Evolutionary conservation across 805 yeast genomes (phyloP), one percentile per base, ranked within the genome.

Genomic region (Ogataea nitratoaversa): DNA sequence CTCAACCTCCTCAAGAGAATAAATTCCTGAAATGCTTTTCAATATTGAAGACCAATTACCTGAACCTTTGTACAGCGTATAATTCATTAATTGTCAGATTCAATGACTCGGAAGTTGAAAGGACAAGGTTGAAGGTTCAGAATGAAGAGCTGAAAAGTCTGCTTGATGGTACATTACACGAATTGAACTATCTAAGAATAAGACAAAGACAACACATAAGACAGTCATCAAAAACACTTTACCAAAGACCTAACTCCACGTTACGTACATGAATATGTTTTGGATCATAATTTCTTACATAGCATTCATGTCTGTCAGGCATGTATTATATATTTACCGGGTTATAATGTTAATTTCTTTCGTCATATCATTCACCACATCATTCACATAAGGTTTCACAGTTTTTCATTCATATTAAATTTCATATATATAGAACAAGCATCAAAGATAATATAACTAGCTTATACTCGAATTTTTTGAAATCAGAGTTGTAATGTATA

Each of bases 101-200:
- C 34, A 47, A 44, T 24, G 54, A 48, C 20, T 41, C 49, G 13
- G 54, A 54, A 39, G 44, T 48, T 28, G 59, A 56, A 34, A 54
- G 47, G 40, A 41, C 42, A 12, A 46, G 46, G 19, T 30, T 51
- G 28, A 42, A 41, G 18, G 38, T 47, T 9, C 53, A 57, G 38
- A 54, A 59, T 36, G 50, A 44, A 32, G 56, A 57, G 25, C 38
- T 56, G 40, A 57, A 56, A 32, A 44, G 50, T 11, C 43, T 54
- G 24, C 40, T 57, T 34, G 58, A 56, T 30, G 50, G 46, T 13
- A 39, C 52, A 12, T 27, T 48, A 8, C 54, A 47, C 35, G 58
- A 53, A 40, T 39, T 53, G 2, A 49, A 38, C 19, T 18, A 41
- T 19, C 37, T 46, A 5, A 47, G 57, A 44, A 25, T 34, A 14